Conservation (phyloP, 208 protist genomes). For the Crithidia thermophila region DNA sequence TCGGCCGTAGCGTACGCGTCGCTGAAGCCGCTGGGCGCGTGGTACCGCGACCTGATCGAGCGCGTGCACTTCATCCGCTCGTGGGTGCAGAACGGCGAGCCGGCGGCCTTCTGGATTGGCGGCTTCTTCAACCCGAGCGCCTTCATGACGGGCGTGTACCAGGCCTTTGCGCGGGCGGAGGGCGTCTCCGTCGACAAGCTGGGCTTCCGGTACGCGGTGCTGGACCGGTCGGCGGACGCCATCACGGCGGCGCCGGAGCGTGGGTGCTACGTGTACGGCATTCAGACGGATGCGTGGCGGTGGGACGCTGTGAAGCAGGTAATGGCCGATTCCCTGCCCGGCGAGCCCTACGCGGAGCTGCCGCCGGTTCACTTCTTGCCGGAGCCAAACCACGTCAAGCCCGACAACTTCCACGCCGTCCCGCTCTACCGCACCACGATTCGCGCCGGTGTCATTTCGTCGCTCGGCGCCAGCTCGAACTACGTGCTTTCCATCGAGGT, state of each 20-base stretch:
- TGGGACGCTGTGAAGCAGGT: constrained; percentile 85
- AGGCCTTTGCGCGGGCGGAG: constrained; percentile 96
- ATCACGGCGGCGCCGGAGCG: constrained; percentile 69
- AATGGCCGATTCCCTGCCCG: constrained; percentile 92
- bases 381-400: constrained; percentile 87
- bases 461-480: constrained; percentile 96
- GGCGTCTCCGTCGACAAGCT: constrained; percentile 97
- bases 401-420: constrained; percentile 68
- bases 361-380: constrained; percentile 96
- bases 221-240: constrained; percentile 56
- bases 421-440: constrained; percentile 96
- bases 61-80: constrained; percentile 94
- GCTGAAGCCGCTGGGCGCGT: constrained; percentile 97
- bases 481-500: constrained; percentile 93
- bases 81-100: constrained; percentile 95
- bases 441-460: constrained; percentile 95
- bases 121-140: constrained; percentile 99
- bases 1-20: constrained; percentile 93
- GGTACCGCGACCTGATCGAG: constrained; percentile 96
- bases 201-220: constrained; percentile 92
- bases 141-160: constrained; percentile 98
- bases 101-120: constrained; percentile 95
- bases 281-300: constrained; percentile 96
- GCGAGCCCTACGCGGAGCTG: constrained; percentile 88
- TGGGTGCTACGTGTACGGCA: constrained; percentile 97